These are phyloP conservation scores for Onygenales sp. DNA, from an alignment of 2,329 filamentous ascomycete genomes.

Conservation along the genomic window DNA sequence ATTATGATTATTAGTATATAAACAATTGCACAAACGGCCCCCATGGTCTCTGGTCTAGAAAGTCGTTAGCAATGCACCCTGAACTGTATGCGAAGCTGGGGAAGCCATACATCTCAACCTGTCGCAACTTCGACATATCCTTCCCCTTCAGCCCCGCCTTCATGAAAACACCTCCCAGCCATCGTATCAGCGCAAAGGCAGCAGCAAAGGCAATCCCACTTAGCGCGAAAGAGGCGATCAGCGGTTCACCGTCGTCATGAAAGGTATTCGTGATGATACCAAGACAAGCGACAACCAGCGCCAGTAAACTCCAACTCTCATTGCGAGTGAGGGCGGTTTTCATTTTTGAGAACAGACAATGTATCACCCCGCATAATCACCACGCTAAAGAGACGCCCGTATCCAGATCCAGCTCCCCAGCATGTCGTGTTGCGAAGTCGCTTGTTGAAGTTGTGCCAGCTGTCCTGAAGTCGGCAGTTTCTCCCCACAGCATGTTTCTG, in stretches of 20 bases:
- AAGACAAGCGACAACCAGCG: conserved; percentile 59
- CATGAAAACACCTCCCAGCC: conserved; percentile 86
- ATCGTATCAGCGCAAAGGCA: conserved; percentile 78
- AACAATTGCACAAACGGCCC: conserved; percentile 81
- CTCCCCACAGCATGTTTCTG: not conserved
- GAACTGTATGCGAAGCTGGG: not conserved
- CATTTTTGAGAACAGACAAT: conserved; percentile 19
- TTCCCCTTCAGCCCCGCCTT: conserved; percentile 79
- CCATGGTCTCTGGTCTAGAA: conserved; percentile 81
- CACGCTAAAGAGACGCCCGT: not conserved
- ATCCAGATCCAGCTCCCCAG: not conserved
- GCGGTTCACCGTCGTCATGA: conserved; percentile 73
- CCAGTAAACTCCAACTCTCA: conserved; percentile 49
- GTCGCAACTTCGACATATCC: conserved; percentile 71
- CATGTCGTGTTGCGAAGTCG: not conserved
- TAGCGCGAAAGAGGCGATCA: conserved; percentile 80
- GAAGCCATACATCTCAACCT: conserved; percentile 58
- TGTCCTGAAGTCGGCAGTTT: not conserved
- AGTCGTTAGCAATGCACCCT: conserved; percentile 7
- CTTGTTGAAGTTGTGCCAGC: not conserved
- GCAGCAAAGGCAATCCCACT: conserved; percentile 75
- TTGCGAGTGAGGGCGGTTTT: conserved; percentile 37
- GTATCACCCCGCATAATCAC: not conserved
- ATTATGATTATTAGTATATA: conserved; percentile 82
- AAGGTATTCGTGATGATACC: conserved; percentile 67